phyloP scores from a whole-genome alignment of 2,329 filamentous ascomycete genomes.

The Diplodia scrobiculata region DNA sequence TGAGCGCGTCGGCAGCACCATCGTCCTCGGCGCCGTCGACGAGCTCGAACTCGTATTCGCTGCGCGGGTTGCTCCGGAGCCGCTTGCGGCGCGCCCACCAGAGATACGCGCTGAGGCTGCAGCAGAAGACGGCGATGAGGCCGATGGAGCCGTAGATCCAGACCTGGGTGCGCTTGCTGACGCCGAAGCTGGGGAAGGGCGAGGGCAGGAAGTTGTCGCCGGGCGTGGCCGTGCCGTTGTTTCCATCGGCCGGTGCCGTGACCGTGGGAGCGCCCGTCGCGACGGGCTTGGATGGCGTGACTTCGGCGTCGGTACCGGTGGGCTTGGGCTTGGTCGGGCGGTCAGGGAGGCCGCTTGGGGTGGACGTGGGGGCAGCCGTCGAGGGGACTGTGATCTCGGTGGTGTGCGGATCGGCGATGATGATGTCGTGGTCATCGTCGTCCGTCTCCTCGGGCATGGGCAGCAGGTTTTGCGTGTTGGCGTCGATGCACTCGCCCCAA shows the following conservation, averaged over 20 bases:
- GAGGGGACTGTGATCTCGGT: conserved; percentile 56
- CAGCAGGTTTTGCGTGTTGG: conserved; percentile 68
- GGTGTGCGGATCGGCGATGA: conserved; percentile 60
- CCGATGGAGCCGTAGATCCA: conserved; percentile 90
- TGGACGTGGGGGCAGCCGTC: conserved; percentile 49
- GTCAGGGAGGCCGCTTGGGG: conserved; percentile 51
- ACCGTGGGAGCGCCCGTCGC: conserved; percentile 33
- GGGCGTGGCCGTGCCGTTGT: conserved; percentile 34
- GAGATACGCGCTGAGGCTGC: conserved; percentile 77
- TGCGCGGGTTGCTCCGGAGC: conserved; percentile 71
- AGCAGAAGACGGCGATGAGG: conserved; percentile 84
- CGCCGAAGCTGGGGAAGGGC: conserved; percentile 86
- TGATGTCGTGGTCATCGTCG: conserved; percentile 74
- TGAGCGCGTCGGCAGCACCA: conserved; percentile 51
- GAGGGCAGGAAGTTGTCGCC: conserved; percentile 69
- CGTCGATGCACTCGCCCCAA: conserved; percentile 86
- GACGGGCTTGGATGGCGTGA: conserved; percentile 32
- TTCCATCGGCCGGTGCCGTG: conserved; percentile 3
- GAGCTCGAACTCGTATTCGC: conserved; percentile 93
- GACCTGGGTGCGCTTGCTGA: conserved; percentile 80
- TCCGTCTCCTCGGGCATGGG: conserved; percentile 83
- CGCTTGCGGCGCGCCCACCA: conserved; percentile 76
- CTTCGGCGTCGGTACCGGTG: conserved; percentile 36
- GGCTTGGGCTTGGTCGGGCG: conserved; percentile 64
- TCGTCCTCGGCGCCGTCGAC: conserved; percentile 74